These are phyloP conservation scores for Penicillium brasilianum DNA, from an alignment of 2,329 filamentous ascomycete genomes.

Conservation along the genomic window DNA sequence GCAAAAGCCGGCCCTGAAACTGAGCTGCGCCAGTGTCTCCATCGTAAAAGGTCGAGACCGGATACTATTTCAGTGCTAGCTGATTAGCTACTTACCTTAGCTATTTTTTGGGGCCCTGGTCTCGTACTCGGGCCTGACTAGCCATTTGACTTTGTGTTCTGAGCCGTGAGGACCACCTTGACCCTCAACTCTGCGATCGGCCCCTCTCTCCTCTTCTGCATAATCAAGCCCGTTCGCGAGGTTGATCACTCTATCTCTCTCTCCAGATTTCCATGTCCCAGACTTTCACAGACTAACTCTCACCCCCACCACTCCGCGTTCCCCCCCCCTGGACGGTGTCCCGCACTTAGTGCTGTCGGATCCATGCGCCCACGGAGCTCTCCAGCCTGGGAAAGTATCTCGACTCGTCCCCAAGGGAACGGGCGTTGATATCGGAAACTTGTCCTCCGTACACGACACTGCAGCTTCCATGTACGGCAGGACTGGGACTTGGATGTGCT, in stretches of 20 bases:
- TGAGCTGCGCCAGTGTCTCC: neutral
- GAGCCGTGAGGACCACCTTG: neutral
- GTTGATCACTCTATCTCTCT: neutral
- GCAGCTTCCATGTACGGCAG: neutral
- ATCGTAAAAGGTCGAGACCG: slow-evolving; percentile 8
- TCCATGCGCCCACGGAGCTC: neutral
- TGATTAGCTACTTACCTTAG: neutral
- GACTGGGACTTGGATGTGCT: neutral
- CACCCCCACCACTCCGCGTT: neutral
- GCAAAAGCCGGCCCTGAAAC: slow-evolving; percentile 11
- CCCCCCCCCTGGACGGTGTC: slow-evolving; percentile 1
- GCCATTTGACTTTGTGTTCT: neutral
- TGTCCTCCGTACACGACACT: slow-evolving; percentile 1
- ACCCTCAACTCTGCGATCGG: slow-evolving; percentile 1
- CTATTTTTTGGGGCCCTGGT: neutral
- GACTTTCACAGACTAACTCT: neutral
- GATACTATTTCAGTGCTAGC: neutral
- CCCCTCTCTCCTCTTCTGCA: neutral
- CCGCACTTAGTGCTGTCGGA: slow-evolving; percentile 2
- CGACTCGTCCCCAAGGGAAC: neutral
- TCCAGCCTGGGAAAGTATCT: neutral
- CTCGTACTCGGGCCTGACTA: slow-evolving; percentile 3
- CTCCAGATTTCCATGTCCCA: neutral
- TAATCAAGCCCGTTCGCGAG: neutral
- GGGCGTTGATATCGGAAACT: neutral